Conservation (phyloP, 2,329 filamentous ascomycete species). For the Helotiales sp. region DNA sequence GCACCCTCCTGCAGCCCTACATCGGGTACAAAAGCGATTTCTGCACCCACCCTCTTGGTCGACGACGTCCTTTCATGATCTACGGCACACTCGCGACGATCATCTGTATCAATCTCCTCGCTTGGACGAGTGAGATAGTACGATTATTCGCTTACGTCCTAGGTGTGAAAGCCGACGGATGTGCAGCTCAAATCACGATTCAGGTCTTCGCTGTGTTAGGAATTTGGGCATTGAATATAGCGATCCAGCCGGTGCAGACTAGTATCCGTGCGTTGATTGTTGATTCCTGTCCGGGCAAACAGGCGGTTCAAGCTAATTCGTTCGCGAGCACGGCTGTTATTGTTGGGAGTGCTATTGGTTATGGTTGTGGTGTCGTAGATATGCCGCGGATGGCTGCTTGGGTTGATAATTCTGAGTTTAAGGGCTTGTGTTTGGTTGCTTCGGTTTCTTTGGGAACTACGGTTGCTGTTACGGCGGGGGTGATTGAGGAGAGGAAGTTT, state of each 20-base stretch:
- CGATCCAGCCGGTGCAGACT: conserved; percentile 44
- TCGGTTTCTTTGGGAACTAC: conserved; percentile 26
- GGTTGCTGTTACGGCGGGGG: conserved; percentile 20
- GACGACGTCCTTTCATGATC: conserved; percentile 57
- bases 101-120: conserved; percentile 53
- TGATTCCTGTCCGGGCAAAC: conserved; percentile 41
- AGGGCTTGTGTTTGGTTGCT: conserved; percentile 34
- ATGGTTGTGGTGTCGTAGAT: conserved; percentile 35
- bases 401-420: conserved; percentile 33
- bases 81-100: conserved; percentile 55
- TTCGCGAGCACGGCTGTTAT: conserved; percentile 40
- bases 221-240: conserved; percentile 41
- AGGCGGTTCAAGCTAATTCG: conserved; percentile 42
- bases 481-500: conserved; percentile 17
- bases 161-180: not conserved
- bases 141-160: not conserved
- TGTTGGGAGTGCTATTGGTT: conserved; percentile 43
- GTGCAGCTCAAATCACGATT: not conserved
- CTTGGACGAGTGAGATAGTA: conserved; percentile 54
- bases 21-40: conserved; percentile 58
- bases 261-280: conserved; percentile 44
- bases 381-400: conserved; percentile 29
- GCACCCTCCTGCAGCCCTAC: conserved; percentile 58
- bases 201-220: conserved; percentile 32
- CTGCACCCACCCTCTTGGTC: conserved; percentile 49